These are phyloP conservation scores for Rhodotorula sp. DNA, from an alignment of 1,284 basidiomycete genomes.

Conservation along the genomic window DNA sequence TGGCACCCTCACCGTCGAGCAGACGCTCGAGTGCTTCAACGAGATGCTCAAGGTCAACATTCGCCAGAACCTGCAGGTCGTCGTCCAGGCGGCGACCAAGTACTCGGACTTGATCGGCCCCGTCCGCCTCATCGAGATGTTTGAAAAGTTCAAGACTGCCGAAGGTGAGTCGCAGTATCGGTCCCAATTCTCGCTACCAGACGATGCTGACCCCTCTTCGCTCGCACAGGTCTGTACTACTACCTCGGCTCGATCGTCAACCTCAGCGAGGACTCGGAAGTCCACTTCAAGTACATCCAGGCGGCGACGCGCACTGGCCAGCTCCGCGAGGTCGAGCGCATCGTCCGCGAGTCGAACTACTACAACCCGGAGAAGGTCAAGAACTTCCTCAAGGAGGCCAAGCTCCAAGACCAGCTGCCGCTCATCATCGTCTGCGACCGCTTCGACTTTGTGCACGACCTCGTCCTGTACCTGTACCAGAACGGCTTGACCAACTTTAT, in stretches of 20 bases:
- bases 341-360: constrained; percentile 93
- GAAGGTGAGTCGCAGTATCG: constrained; percentile 60
- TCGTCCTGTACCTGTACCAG: constrained; percentile 98
- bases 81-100: constrained; percentile 97
- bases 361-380: constrained; percentile 99
- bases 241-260: constrained; percentile 97
- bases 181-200: not conserved
- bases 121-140: constrained; percentile 97
- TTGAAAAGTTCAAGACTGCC: constrained; percentile 96
- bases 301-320: constrained; percentile 97
- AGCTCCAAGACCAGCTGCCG: constrained; percentile 92
- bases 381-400: constrained; percentile 97
- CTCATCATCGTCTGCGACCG: constrained; percentile 99
- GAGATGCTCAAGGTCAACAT: constrained; percentile 98
- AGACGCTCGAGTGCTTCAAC: constrained; percentile 92
- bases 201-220: not conserved
- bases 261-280: constrained; percentile 91
- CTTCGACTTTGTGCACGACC: constrained; percentile 99
- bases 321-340: constrained; percentile 97
- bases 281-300: constrained; percentile 99
- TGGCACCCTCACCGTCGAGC: constrained; percentile 95
- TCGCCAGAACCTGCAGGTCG: constrained; percentile 94
- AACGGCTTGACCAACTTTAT: constrained; percentile 96
- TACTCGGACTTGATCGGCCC: constrained; percentile 98
- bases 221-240: constrained; percentile 82